Evolutionary conservation across 176 grass and related monocot genomes (phyloP).

Genomic region (Pontederia crassipes): DNA sequence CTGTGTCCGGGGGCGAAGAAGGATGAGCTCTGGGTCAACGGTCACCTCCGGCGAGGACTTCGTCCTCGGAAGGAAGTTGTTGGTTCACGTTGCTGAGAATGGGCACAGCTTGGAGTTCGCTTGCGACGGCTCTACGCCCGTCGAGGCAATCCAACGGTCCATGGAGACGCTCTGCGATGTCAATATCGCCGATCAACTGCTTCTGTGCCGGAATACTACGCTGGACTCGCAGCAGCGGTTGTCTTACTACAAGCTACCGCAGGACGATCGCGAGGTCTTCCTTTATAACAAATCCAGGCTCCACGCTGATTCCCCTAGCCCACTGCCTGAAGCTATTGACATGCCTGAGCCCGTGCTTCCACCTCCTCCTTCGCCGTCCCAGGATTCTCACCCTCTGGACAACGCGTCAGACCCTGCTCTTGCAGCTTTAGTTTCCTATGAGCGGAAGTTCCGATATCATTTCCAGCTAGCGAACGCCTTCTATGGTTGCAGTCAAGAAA

Average conservation of each 20-base stretch:
- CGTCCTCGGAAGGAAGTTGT: conserved; percentile 56
- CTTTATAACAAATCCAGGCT: conserved; percentile 85
- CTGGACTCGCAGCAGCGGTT: conserved; percentile 46
- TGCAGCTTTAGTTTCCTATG: conserved; percentile 68
- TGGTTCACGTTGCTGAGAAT: conserved; percentile 86
- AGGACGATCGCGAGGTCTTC: conserved; percentile 76
- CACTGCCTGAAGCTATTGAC: conserved; percentile 44
- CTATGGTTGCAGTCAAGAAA: conserved; percentile 38
- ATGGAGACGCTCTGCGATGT: conserved; percentile 56
- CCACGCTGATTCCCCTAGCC: conserved; percentile 30
- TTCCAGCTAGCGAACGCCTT: conserved; percentile 75
- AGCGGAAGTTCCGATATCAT: conserved; percentile 66
- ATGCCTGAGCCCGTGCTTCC: conserved; percentile 42
- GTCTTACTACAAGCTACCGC: conserved; percentile 80
- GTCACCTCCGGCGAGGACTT: conserved; percentile 48
- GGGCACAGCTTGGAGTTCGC: conserved; percentile 81
- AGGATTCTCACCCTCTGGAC: conserved; percentile 30
- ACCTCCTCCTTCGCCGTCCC: conserved; percentile 27
- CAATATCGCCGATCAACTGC: conserved; percentile 50
- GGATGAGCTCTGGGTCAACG: conserved; percentile 86
- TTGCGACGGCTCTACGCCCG: conserved; percentile 58
- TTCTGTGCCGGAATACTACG: conserved; percentile 67
- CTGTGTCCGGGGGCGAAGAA: conserved; percentile 7
- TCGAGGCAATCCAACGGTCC: conserved; percentile 54
- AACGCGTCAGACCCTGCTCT: conserved; percentile 58